Evolutionary conservation across 768 basidiomycete species (phyloP), one percentile per base, ranked within the genome.

Genomic region (Pholiota microspora): DNA sequence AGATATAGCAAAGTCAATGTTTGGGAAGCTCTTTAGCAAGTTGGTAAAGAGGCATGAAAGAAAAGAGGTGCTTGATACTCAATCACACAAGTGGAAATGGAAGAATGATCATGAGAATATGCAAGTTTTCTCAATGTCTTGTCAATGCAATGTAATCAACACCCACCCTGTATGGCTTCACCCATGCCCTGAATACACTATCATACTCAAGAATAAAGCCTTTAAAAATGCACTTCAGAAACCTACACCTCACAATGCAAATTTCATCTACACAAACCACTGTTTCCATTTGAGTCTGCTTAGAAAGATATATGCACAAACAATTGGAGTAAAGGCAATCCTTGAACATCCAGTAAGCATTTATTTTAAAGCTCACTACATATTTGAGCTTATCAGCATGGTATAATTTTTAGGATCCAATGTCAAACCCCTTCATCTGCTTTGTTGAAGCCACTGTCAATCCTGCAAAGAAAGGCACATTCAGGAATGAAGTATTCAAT

Each of bases 41-140:
- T 27, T 61, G 23, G 23, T 7, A 2, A 27, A 40, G 23, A 15
- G 28, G 24, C 55, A 54, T 8, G 16, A 44, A 2, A 18, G 38
- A 8, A 2, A 40, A 21, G 9, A 45, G 8, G 57, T 64, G 23
- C 10, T 34, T 18, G 29, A 28, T 7, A 27, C 45, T 53, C 45
- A 64, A 59, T 34, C 21, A 25, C 59, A 65, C 27, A 55, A 62
- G 12, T 59, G 59, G 15, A 35, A 7, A 4, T 73, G 71, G 70
- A 44, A 42, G 32, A 73, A 69, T 42, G 64, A 69, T 63, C 47
- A 53, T 28, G 12, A 10, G 24, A 47, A 55, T 21, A 13, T 50
- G 6, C 32, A 29, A 10, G 56, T 58, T 28, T 56, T 46, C 46
- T 49, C 56, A 21, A 52, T 25, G 7, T 15, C 24, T 2, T 53